phyloP scores from a whole-genome alignment of 2,329 filamentous ascomycete genomes.

The Elsinoe batatas region DNA sequence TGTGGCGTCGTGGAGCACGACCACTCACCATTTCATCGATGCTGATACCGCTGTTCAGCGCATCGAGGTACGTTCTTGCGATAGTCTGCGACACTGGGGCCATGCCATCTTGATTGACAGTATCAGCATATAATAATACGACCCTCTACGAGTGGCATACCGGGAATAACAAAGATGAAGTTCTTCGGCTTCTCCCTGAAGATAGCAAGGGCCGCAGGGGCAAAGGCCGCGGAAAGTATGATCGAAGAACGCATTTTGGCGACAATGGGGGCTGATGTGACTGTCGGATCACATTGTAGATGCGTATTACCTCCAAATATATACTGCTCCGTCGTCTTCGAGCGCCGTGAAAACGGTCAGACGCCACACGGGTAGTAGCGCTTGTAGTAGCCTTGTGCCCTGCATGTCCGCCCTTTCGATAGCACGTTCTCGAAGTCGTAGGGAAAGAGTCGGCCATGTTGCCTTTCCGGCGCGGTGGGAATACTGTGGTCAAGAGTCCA shows the following conservation, averaged over 20 bases:
- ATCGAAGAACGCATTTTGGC: background rate
- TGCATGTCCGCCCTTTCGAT: background rate
- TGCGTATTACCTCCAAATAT: background rate
- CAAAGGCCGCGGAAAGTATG: background rate
- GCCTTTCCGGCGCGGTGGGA: background rate
- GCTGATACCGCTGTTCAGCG: background rate
- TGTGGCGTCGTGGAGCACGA: background rate
- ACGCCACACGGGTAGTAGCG: background rate
- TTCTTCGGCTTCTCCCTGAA: conserved; percentile 12
- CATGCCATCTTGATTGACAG: conserved; percentile 13
- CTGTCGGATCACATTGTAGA: background rate
- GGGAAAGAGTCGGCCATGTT: background rate
- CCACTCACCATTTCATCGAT: conserved; percentile 14
- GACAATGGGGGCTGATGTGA: background rate
- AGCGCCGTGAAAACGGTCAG: background rate
- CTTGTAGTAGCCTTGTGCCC: background rate
- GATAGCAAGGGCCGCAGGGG: conserved; percentile 6
- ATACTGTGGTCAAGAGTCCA: background rate
- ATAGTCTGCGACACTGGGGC: conserved; percentile 13
- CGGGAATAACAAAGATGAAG: conserved; percentile 16
- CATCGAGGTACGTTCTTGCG: conserved; percentile 13
- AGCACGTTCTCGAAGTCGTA: background rate
- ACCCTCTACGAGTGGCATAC: no score
- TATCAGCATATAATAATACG: no score
- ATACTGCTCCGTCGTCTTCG: background rate